phyloP scores from a whole-genome alignment of 1,139 yeast species.

The Protomyces lactucae-debilis region DNA sequence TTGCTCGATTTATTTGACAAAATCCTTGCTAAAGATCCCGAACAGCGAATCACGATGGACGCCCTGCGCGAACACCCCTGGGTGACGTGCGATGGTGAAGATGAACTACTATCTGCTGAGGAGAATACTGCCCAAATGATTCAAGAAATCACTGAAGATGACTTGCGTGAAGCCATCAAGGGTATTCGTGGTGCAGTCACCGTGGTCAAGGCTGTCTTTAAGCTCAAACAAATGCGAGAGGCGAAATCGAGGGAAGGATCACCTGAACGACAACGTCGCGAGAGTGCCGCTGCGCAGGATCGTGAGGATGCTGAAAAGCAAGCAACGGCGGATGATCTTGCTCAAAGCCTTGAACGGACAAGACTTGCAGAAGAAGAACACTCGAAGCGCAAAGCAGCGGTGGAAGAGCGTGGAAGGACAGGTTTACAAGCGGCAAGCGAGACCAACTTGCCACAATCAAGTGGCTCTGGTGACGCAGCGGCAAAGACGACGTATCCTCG shows the following conservation, averaged over 20 bases:
- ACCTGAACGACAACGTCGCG: neutral
- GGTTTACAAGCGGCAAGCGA: neutral
- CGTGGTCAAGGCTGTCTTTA: constrained; percentile 31
- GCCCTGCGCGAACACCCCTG: constrained; percentile 56
- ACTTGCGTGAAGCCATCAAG: constrained; percentile 41
- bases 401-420: neutral
- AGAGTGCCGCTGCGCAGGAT: neutral
- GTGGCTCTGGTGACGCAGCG: neutral
- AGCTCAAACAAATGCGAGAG: constrained; percentile 25
- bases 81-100: constrained; percentile 46
- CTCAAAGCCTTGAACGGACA: neutral
- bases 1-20: constrained; percentile 37
- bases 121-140: constrained; percentile 41
- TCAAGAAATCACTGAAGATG: constrained; percentile 42
- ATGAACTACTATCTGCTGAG: constrained; percentile 39
- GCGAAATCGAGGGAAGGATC: constrained; percentile 15
- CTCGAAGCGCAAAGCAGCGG: neutral
- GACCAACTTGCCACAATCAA: neutral
- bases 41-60: constrained; percentile 50
- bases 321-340: neutral
- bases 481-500: neutral
- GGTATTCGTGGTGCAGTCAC: constrained; percentile 32
- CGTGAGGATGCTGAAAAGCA: neutral
- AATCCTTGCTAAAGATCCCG: constrained; percentile 51
- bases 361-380: neutral